Evolutionary conservation across 2,329 filamentous ascomycete species (phyloP).

Genomic region (Fusarium denticulatum): DNA sequence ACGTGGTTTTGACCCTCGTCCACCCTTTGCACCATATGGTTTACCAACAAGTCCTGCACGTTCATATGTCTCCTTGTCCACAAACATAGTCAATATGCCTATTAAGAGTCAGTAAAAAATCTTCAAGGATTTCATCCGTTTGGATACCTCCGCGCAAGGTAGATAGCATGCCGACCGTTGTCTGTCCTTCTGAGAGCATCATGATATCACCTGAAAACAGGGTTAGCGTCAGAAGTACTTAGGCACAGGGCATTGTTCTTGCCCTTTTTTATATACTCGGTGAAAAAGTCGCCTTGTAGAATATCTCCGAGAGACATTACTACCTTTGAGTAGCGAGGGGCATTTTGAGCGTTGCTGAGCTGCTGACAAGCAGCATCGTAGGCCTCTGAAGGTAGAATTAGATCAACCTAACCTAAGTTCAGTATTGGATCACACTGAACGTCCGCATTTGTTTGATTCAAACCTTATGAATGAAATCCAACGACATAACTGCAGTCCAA

Average conservation of each 20-base stretch:
- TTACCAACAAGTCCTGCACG: constrained; percentile 81
- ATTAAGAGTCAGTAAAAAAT: not conserved
- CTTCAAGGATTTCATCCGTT: not conserved
- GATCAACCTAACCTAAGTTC: constrained; percentile 60
- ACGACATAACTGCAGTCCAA: constrained; percentile 73
- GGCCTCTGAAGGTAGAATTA: constrained; percentile 75
- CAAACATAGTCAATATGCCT: constrained; percentile 79
- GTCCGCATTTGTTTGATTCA: not conserved
- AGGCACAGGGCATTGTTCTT: constrained; percentile 11
- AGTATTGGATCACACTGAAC: not conserved
- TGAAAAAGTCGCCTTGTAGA: constrained; percentile 80
- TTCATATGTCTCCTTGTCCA: constrained; percentile 86
- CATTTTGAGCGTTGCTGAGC: constrained; percentile 52
- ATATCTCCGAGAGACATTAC: constrained; percentile 78
- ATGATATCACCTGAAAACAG: constrained; percentile 71
- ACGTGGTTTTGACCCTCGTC: constrained; percentile 70
- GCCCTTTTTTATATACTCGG: constrained; percentile 85
- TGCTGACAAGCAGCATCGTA: constrained; percentile 64
- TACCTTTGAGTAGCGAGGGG: constrained; percentile 71
- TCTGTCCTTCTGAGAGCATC: constrained; percentile 84
- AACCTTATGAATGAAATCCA: constrained; percentile 76
- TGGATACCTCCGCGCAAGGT: constrained; percentile 72
- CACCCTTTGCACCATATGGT: constrained; percentile 68
- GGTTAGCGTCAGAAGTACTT: not conserved
- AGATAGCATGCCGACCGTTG: constrained; percentile 77